Evolutionary conservation across 2,329 filamentous ascomycete species (phyloP), one percentile per base, ranked within the genome.

Genomic region (Talaromyces pinophilus): DNA sequence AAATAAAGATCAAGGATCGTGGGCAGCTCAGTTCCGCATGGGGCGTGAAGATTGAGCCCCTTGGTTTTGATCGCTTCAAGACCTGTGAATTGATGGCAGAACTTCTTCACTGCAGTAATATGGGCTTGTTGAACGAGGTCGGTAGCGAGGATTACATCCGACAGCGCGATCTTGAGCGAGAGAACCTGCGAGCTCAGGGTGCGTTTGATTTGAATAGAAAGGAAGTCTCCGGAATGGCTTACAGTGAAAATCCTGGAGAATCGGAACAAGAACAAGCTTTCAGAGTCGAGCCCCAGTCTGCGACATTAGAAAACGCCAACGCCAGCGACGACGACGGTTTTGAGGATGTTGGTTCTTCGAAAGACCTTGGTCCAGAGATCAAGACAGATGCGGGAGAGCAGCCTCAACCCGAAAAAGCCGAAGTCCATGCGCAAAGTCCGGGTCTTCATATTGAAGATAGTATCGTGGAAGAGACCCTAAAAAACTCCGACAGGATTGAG

Each of bases 1-100:
- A 84, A 68, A 80, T 83, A 54, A 82, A 81, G 60, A 88, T 88
- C 0, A 87, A 90, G 3, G 88, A 90, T 72, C 90, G 91, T 75
- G 87, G 90, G 55, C 88, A 90, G 66, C 82, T 97, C 44, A 90
- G 88, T 72, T 94, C 93, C 2, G 95, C 95, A 0, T 99, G 96
- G 82, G 93, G 93, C 62, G 87, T 89, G 55, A 92, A 90, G 77
- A 93, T 99, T 62, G 93, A 98, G 78, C 94, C 95, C 3, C 85
- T 99, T 10, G 95, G 95, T 2, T 99, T 99, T 75, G 95, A 99
- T 79, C 87, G 95, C 22, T 99, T 99, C 84, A 99, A 99, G 83
- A 98, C 95, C 0, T 99, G 95, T 78, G 95, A 99, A 79, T 84
- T 99, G 67, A 98, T 99, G 95, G 95, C 95, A 0, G 95, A 99